A percentile compares a stretch with the other conserved stretches of the same genome.
Evolutionary conservation across 1,139 yeast species (phyloP).

Genomic region (Lodderomyces oxycetoniae): DNA sequence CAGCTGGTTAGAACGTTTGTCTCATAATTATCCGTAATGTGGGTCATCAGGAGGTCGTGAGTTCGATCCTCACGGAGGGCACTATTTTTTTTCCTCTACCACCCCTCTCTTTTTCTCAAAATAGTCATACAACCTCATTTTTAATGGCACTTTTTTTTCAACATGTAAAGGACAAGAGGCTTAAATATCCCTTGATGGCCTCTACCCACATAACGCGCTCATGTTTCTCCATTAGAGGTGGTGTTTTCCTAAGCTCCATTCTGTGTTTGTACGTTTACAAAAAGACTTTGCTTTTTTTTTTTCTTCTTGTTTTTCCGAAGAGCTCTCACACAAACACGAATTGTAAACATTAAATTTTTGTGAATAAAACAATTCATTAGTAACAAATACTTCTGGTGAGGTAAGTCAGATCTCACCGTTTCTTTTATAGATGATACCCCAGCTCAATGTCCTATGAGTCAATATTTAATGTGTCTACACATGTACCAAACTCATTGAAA

Average conservation of each 20-base stretch:
- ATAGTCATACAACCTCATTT: no score
- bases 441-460: background rate
- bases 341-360: no score
- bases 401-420: background rate
- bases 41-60: constrained; percentile 51
- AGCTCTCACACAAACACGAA: no score
- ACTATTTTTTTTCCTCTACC: constrained; percentile 12
- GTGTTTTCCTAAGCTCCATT: background rate
- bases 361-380: no score
- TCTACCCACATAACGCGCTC: background rate
- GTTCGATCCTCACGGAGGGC: constrained; percentile 56
- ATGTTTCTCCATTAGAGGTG: background rate
- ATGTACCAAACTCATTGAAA: background rate
- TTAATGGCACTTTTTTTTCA: no score
- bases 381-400: no score
- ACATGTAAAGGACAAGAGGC: no score
- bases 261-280: no score
- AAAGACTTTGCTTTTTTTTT: no score
- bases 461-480: no score
- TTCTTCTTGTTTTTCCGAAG: no score
- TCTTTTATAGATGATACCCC: background rate
- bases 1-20: constrained; percentile 50
- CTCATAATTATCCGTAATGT: constrained; percentile 27
- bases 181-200: background rate
- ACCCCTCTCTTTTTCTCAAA: background rate